These are phyloP conservation scores for Persicaria tinctoria DNA, from an alignment of 148 eudicot species.

Conservation along the genomic window DNA sequence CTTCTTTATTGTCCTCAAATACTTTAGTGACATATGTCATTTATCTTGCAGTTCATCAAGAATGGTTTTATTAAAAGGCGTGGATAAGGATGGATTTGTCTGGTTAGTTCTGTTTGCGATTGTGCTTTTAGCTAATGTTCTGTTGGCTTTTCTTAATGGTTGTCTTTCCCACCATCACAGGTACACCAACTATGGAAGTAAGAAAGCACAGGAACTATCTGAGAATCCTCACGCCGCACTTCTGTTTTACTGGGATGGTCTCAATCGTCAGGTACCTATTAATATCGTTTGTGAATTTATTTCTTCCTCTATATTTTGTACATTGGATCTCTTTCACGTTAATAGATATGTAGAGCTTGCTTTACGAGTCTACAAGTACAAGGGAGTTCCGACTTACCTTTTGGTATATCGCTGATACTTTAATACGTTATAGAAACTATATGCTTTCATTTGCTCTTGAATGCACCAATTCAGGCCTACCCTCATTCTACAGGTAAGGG, in stretches of 20 bases:
- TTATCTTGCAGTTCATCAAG: slow-evolving; percentile 69
- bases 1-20: not conserved
- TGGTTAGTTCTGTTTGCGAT: slow-evolving; percentile 42
- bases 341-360: not conserved
- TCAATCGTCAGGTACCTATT: slow-evolving; percentile 67
- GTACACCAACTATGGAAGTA: slow-evolving; percentile 94
- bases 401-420: not conserved
- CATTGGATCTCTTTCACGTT: not conserved
- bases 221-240: slow-evolving; percentile 90
- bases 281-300: not conserved
- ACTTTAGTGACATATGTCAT: not conserved
- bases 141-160: not conserved
- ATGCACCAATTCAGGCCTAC: not conserved
- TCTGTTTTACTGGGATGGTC: slow-evolving; percentile 80
- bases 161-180: slow-evolving; percentile 24
- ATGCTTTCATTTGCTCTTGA: not conserved
- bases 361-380: not conserved
- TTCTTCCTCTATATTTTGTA: not conserved
- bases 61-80: slow-evolving; percentile 88
- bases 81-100: slow-evolving; percentile 87
- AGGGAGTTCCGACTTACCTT: not conserved
- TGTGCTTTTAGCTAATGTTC: not conserved
- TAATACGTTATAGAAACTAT: not conserved
- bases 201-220: slow-evolving; percentile 60
- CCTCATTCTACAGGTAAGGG: slow-evolving; percentile 59